Percentiles rank a stretch among this genome's conserved stretches.
These are phyloP conservation scores for Fonsecaea erecta DNA, from an alignment of 2,329 filamentous ascomycete species.

Conservation along the genomic window DNA sequence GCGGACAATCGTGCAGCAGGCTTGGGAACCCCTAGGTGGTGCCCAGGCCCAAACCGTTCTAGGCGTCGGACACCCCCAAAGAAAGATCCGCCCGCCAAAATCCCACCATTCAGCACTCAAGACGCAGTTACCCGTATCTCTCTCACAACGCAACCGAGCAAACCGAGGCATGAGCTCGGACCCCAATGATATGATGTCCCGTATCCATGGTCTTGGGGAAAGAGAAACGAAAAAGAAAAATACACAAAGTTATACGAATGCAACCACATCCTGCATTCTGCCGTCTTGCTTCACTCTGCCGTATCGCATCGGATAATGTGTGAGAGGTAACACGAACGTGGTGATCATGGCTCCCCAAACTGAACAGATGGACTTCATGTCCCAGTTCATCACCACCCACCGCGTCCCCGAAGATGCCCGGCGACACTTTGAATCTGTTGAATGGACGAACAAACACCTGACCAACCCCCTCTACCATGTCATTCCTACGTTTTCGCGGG, in stretches of 20 bases:
- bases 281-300: slow-evolving; percentile 9
- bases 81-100: slow-evolving; percentile 1
- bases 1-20: slow-evolving; percentile 16
- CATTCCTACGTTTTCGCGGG: slow-evolving; percentile 48
- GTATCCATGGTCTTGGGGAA: slow-evolving; percentile 9
- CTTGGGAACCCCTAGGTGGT: background rate
- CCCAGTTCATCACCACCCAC: slow-evolving; percentile 33
- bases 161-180: slow-evolving; percentile 15
- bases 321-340: slow-evolving; percentile 5
- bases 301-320: slow-evolving; percentile 12
- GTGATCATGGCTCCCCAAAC: slow-evolving; percentile 18
- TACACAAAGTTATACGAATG: background rate
- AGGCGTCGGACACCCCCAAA: slow-evolving; percentile 20
- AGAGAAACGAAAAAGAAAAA: slow-evolving; percentile 1
- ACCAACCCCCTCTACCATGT: slow-evolving; percentile 44
- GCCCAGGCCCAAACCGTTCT: slow-evolving; percentile 4
- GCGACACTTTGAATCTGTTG: slow-evolving; percentile 31
- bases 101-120: slow-evolving; percentile 7
- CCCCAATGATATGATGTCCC: background rate
- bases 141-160: background rate
- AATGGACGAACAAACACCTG: slow-evolving; percentile 35
- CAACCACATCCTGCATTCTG: slow-evolving; percentile 3
- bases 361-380: slow-evolving; percentile 31
- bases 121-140: background rate
- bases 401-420: slow-evolving; percentile 31